Percentiles rank a stretch among this genome's conserved stretches.
Evolutionary conservation across 345 rosid species (phyloP).

Genomic region (Euphorbia lathyris): DNA sequence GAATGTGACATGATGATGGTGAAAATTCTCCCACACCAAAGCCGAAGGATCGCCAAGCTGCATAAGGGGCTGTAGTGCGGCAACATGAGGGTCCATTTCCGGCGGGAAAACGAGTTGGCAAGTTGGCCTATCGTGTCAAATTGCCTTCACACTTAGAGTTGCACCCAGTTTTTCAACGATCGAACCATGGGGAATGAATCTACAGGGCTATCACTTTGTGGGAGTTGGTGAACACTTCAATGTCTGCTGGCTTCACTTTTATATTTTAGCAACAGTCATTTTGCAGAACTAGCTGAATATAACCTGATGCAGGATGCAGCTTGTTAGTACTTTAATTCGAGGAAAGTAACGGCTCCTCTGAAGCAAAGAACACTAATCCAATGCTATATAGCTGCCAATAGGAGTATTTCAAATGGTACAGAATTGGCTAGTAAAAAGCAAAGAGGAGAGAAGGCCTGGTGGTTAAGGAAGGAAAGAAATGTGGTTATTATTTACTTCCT

Average conservation of each 20-base stretch:
- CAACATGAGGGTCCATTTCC: too few species aligned
- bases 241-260: not conserved
- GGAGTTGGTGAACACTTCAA: not conserved
- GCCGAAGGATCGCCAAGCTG: too few species aligned
- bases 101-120: too few species aligned
- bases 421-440: constrained; percentile 74
- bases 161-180: too few species aligned
- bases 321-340: not conserved
- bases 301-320: not conserved
- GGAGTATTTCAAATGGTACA: constrained; percentile 75
- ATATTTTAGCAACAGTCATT: not conserved
- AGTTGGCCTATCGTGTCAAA: too few species aligned
- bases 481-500: constrained; percentile 37
- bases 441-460: constrained; percentile 66
- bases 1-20: too few species aligned
- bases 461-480: constrained; percentile 22
- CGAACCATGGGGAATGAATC: too few species aligned
- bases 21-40: too few species aligned
- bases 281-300: not conserved
- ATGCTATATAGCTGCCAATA: constrained; percentile 48
- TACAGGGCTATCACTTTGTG: too few species aligned
- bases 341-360: constrained; percentile 9
- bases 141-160: too few species aligned
- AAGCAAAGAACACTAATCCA: constrained; percentile 50
- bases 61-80: too few species aligned